A percentile compares a stretch with the other conserved stretches of the same genome.
Evolutionary conservation across 768 basidiomycete genomes (phyloP).

Genomic region (Amanita brunnescens): DNA sequence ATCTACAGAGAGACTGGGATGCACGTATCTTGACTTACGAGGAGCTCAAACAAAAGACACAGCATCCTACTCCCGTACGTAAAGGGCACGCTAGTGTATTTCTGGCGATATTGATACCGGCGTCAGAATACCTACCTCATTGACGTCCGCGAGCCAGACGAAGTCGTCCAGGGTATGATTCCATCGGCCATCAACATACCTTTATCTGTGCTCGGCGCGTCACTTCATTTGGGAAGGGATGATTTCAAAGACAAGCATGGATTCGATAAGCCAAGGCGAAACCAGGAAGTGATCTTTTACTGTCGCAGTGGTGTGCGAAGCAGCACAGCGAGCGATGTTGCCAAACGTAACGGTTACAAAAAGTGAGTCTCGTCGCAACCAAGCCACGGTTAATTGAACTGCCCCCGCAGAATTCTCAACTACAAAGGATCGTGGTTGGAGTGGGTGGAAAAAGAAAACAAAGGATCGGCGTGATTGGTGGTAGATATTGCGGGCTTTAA

Average conservation of each 20-base stretch:
- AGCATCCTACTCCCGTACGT: slow-evolving; percentile 61
- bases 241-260: slow-evolving; percentile 58
- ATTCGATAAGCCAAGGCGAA: slow-evolving; percentile 61
- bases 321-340: slow-evolving; percentile 72
- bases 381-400: not conserved
- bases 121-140: slow-evolving; percentile 61
- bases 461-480: slow-evolving; percentile 12
- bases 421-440: slow-evolving; percentile 88
- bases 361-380: slow-evolving; percentile 42
- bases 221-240: slow-evolving; percentile 47
- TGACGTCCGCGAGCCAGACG: slow-evolving; percentile 91
- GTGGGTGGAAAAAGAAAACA: slow-evolving; percentile 56
- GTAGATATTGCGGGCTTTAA: not conserved
- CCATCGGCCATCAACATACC: slow-evolving; percentile 90
- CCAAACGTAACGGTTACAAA: slow-evolving; percentile 70
- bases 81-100: slow-evolving; percentile 1
- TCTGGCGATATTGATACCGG: slow-evolving; percentile 6
- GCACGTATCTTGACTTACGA: slow-evolving; percentile 67
- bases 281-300: slow-evolving; percentile 81
- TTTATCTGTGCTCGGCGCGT: slow-evolving; percentile 62
- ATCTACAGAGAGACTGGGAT: slow-evolving; percentile 67
- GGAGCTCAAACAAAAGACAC: slow-evolving; percentile 70
- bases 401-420: slow-evolving; percentile 46
- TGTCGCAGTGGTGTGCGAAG: slow-evolving; percentile 86
- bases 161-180: slow-evolving; percentile 86